phyloP scores from a whole-genome alignment of 1,284 basidiomycete genomes.

The Ustilago curta region DNA sequence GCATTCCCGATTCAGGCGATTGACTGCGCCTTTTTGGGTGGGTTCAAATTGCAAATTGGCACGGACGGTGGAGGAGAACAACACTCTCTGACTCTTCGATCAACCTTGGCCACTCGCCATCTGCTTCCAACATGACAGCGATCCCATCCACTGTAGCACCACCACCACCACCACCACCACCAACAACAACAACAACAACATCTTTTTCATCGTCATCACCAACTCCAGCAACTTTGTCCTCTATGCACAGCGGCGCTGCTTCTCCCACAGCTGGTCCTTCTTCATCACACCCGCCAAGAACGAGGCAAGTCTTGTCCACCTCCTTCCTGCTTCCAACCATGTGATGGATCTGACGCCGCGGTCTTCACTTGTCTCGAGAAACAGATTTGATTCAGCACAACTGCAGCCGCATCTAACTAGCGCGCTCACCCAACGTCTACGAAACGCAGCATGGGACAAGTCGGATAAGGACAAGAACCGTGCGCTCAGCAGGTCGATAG shows the following conservation, averaged over 20 bases:
- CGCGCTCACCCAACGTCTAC: conserved; percentile 20
- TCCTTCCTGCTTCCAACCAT: too few relatives aligned
- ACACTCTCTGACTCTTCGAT: too few relatives aligned
- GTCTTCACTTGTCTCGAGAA: neutral
- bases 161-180: conserved; percentile 8
- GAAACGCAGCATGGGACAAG: conserved; percentile 47
- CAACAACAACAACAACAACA: conserved; percentile 2
- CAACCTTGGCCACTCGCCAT: neutral
- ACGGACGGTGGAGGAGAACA: conserved; percentile 15
- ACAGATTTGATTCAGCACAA: conserved; percentile 46
- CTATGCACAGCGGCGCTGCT: conserved; percentile 16
- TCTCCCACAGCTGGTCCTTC: conserved; percentile 12
- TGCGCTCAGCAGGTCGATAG: conserved; percentile 41
- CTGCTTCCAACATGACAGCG: neutral
- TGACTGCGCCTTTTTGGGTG: neutral
- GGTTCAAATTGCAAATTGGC: neutral
- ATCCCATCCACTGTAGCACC: conserved; percentile 16
- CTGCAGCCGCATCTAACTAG: conserved; percentile 33
- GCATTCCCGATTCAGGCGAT: neutral
- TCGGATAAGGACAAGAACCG: conserved; percentile 49
- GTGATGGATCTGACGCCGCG: conserved; percentile 3
- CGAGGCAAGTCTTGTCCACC: too few relatives aligned
- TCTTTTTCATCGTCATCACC: conserved; percentile 15
- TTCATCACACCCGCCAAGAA: conserved; percentile 16
- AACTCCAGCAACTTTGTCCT: neutral